These are phyloP conservation scores for Amoeboaphelidium occidentale DNA, from an alignment of 371 early-diverging fungal genomes.

Conservation along the genomic window DNA sequence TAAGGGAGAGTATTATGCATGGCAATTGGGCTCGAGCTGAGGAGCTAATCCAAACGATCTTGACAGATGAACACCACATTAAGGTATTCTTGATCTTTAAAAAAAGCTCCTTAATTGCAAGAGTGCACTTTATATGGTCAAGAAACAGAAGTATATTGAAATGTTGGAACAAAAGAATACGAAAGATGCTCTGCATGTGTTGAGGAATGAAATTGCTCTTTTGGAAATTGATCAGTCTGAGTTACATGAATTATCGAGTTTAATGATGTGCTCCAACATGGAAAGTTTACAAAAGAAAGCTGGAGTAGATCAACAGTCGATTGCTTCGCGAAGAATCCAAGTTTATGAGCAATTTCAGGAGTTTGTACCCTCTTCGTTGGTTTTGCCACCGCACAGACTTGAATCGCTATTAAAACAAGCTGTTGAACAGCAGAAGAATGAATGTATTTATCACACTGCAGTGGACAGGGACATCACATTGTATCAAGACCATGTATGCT, in stretches of 20 bases:
- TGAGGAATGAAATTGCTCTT: constrained; percentile 46
- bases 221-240: constrained; percentile 27
- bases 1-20: constrained; percentile 30
- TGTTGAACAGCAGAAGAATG: constrained; percentile 32
- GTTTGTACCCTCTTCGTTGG: constrained; percentile 45
- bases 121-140: constrained; percentile 30
- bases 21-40: constrained; percentile 54
- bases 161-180: constrained; percentile 29
- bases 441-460: constrained; percentile 63
- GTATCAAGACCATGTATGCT: constrained; percentile 46
- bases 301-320: background rate
- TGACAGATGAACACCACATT: constrained; percentile 9
- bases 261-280: constrained; percentile 30
- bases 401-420: constrained; percentile 58
- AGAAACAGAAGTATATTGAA: constrained; percentile 62
- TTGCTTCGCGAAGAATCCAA: background rate
- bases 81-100: constrained; percentile 6
- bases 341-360: constrained; percentile 13
- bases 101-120: constrained; percentile 1
- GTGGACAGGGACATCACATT: constrained; percentile 26
- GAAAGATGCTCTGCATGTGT: constrained; percentile 32
- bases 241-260: constrained; percentile 22
- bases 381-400: constrained; percentile 64
- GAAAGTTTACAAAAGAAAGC: constrained; percentile 25
- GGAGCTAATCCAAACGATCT: constrained; percentile 16